A percentile compares a stretch with the other conserved stretches of the same genome.
Conservation (phyloP, 2,329 filamentous ascomycete genomes). For the Diaporthe sp. region DNA sequence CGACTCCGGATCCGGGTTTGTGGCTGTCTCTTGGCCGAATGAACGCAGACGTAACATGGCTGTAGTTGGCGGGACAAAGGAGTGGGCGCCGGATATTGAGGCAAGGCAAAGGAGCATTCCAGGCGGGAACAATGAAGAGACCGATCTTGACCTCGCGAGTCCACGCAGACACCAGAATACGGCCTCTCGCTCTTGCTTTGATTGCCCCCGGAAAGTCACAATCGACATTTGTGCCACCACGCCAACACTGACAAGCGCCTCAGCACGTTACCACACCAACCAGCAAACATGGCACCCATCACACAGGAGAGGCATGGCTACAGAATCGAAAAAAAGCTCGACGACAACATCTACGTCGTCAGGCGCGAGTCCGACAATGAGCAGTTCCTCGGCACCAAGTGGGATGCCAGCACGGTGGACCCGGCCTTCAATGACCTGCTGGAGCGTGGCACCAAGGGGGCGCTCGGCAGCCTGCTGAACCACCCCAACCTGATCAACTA, state of each 20-base stretch:
- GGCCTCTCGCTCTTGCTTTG: not conserved
- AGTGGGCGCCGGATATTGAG: conserved; percentile 1
- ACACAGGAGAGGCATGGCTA: conserved; percentile 47
- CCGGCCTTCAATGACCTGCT: conserved; percentile 46
- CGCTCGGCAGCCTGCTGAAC: conserved; percentile 56
- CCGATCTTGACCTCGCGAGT: not conserved
- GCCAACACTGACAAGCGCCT: not conserved
- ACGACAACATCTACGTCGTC: conserved; percentile 51
- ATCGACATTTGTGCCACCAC: not conserved
- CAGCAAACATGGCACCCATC: conserved; percentile 28
- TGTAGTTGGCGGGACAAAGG: conserved; percentile 26
- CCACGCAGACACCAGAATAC: conserved; percentile 1
- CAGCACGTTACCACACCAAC: not conserved
- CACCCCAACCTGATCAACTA: conserved; percentile 65
- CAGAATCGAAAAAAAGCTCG: conserved; percentile 49
- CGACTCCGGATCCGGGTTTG: conserved; percentile 21
- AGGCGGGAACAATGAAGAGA: conserved; percentile 33
- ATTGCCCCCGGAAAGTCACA: no score
- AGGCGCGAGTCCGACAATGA: conserved; percentile 48
- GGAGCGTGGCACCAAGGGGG: conserved; percentile 47
- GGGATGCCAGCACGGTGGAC: conserved; percentile 40
- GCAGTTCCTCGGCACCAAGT: conserved; percentile 51
- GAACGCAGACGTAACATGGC: not conserved
- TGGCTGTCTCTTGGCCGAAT: not conserved
- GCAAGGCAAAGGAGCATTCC: conserved; percentile 19